Evolutionary conservation across 192 early-diverging fungal genomes (phyloP).

Genomic region (Allomyces macrogynus): DNA sequence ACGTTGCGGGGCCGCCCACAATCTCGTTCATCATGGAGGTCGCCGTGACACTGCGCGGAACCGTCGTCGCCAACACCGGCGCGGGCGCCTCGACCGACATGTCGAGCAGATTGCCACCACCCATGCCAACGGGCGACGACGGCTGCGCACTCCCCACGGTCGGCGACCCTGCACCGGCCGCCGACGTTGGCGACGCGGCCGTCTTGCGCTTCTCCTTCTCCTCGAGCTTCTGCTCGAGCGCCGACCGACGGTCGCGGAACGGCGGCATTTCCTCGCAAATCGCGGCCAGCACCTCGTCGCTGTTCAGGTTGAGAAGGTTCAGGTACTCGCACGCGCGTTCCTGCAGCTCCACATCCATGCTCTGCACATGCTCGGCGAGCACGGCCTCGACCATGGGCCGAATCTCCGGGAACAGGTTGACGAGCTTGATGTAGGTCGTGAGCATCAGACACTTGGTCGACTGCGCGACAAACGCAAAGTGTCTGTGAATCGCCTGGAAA

Average conservation of each 20-base stretch:
- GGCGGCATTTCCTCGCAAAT: constrained; percentile 98
- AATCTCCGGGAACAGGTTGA: constrained; percentile 96
- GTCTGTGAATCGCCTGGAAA: constrained; percentile 82
- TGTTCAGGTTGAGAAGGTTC: constrained; percentile 56
- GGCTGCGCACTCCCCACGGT: constrained; percentile 16
- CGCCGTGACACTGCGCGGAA: constrained; percentile 4
- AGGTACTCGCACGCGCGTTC: constrained; percentile 96
- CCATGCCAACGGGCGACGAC: constrained; percentile 9
- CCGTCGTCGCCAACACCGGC: constrained; percentile 6
- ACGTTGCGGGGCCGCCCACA: not conserved
- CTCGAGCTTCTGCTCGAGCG: constrained; percentile 65
- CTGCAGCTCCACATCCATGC: constrained; percentile 87
- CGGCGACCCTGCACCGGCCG: constrained; percentile 21
- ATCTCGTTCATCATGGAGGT: constrained; percentile 13
- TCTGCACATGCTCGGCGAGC: constrained; percentile 68
- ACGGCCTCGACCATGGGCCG: constrained; percentile 67
- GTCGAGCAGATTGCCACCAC: constrained; percentile 11
- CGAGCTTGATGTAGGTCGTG: constrained; percentile 85
- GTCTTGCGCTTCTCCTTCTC: constrained; percentile 93
- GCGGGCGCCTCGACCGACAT: constrained; percentile 8
- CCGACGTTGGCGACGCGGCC: constrained; percentile 74
- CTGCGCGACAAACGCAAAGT: constrained; percentile 60
- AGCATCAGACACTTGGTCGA: constrained; percentile 65
- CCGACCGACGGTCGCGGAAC: constrained; percentile 84
- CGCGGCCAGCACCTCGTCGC: constrained; percentile 69